Conservation (phyloP, 1,284 basidiomycete genomes). For the Ustilago nuda region DNA sequence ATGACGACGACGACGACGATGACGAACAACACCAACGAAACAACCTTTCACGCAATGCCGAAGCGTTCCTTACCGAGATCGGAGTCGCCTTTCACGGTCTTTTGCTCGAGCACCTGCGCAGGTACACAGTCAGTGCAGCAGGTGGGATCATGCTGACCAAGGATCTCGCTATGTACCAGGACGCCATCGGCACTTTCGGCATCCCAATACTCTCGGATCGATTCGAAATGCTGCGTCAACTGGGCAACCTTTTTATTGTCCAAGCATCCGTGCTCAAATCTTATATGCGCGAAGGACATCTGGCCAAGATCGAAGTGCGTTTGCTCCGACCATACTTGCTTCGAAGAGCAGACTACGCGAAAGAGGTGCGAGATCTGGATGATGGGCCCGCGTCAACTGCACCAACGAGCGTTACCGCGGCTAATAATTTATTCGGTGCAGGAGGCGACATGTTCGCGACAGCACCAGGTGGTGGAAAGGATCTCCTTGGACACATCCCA, state of each 20-base stretch:
- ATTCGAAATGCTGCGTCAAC: conserved; percentile 97
- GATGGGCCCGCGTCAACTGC: conserved; percentile 23
- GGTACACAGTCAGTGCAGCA: conserved; percentile 94
- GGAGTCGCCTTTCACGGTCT: conserved; percentile 94
- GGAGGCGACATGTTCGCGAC: conserved; percentile 15
- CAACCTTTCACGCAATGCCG: conserved; percentile 76
- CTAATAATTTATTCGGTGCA: conserved; percentile 22
- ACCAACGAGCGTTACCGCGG: conserved; percentile 18
- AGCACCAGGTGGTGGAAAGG: conserved; percentile 8
- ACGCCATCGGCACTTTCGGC: conserved; percentile 82
- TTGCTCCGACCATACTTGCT: conserved; percentile 91
- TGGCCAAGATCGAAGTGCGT: conserved; percentile 84
- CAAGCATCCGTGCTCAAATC: conserved; percentile 66
- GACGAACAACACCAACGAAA: conserved; percentile 25
- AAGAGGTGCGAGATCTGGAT: conserved; percentile 63
- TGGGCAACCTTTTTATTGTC: conserved; percentile 86
- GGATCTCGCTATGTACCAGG: conserved; percentile 97
- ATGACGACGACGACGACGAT: conserved; percentile 28
- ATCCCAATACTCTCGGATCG: conserved; percentile 89
- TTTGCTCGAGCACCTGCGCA: conserved; percentile 92
- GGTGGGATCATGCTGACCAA: conserved; percentile 98
- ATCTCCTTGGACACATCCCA: conserved; percentile 43
- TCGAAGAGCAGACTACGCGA: conserved; percentile 82
- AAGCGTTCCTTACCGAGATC: conserved; percentile 90
- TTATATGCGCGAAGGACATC: conserved; percentile 68